A percentile compares a stretch with the other conserved stretches of the same genome.
Evolutionary conservation across 1,284 basidiomycete species (phyloP).

Genomic region (Sanghuangporus sanghuang): DNA sequence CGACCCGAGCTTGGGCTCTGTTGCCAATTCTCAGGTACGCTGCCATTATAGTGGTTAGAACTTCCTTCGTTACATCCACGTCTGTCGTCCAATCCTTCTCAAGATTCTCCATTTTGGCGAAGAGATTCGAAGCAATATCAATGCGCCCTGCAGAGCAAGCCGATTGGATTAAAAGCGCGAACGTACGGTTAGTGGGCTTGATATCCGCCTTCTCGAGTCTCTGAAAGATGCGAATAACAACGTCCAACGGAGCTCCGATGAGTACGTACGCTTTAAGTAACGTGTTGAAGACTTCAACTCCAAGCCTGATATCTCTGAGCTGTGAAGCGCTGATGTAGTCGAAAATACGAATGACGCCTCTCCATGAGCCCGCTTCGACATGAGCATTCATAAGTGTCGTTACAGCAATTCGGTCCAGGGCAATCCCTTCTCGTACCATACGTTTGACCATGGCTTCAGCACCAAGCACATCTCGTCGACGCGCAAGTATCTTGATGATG

Average conservation of each 20-base stretch:
- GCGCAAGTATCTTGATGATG: constrained; percentile 66
- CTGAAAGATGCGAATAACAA: constrained; percentile 64
- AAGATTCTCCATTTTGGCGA: constrained; percentile 57
- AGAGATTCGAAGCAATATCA: constrained; percentile 63
- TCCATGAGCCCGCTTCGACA: constrained; percentile 79
- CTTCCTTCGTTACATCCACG: constrained; percentile 48
- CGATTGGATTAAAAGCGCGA: constrained; percentile 76
- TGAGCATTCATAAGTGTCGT: constrained; percentile 80
- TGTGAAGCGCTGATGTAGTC: constrained; percentile 53
- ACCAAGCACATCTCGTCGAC: constrained; percentile 58
- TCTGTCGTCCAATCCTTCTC: constrained; percentile 33
- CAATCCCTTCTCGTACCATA: constrained; percentile 55
- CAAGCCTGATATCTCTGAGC: constrained; percentile 32
- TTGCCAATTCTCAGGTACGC: constrained; percentile 66
- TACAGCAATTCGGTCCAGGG: constrained; percentile 62
- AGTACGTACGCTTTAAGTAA: constrained; percentile 85
- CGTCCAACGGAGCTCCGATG: constrained; percentile 69
- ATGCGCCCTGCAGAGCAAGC: constrained; percentile 76
- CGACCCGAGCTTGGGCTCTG: constrained; percentile 51
- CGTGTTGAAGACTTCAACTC: constrained; percentile 67
- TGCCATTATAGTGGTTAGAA: constrained; percentile 83
- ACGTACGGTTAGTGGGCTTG: constrained; percentile 63
- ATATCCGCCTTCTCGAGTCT: constrained; percentile 46
- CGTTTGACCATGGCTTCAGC: constrained; percentile 67
- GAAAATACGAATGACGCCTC: constrained; percentile 66